A percentile compares a stretch with the other conserved stretches of the same genome.
Evolutionary conservation across 1,139 yeast species (phyloP).

Genomic region (Hyphopichia khmerensis): DNA sequence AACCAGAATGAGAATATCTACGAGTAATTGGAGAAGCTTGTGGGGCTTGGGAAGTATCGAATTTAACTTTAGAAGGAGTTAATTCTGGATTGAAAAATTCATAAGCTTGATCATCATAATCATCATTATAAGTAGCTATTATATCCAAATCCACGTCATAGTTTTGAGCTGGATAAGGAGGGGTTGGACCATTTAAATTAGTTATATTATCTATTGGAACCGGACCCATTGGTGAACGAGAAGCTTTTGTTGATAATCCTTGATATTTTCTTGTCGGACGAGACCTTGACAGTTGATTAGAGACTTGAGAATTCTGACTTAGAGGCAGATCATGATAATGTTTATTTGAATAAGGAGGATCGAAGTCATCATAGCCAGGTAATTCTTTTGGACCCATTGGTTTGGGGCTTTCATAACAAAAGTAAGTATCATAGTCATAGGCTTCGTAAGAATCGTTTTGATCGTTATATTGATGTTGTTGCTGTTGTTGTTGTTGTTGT

Average conservation of each 20-base stretch:
- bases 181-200: not conserved
- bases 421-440: constrained; percentile 5
- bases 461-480: constrained; percentile 4
- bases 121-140: constrained; percentile 2
- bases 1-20: constrained; percentile 2
- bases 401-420: constrained; percentile 29
- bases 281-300: not conserved
- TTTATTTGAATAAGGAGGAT: not conserved
- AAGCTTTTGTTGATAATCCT: constrained; percentile 1
- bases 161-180: constrained; percentile 10
- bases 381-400: constrained; percentile 46
- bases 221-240: not conserved
- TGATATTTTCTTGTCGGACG: constrained; percentile 2
- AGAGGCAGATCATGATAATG: not conserved
- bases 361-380: constrained; percentile 28
- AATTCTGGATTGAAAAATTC: constrained; percentile 2
- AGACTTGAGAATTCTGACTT: not conserved
- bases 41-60: not conserved
- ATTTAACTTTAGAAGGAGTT: not conserved
- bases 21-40: constrained; percentile 2
- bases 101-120: not conserved
- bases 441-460: not conserved
- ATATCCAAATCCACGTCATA: not conserved
- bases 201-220: not conserved
- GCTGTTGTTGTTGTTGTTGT: not conserved